phyloP scores from a whole-genome alignment of 768 basidiomycete genomes.

The Omphalotus guepiniiformis region DNA sequence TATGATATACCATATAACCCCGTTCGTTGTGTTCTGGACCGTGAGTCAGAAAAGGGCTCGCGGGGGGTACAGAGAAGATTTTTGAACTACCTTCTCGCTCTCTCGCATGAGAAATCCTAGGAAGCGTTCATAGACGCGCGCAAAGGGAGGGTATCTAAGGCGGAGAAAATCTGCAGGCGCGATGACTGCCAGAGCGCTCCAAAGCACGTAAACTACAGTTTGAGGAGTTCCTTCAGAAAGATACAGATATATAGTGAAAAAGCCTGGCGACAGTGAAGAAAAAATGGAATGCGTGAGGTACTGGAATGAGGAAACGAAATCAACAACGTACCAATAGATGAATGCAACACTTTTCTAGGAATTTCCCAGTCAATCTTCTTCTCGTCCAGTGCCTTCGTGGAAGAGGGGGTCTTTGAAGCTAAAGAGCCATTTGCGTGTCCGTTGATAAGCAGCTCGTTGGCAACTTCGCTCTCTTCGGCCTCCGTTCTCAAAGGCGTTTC shows the following conservation, averaged over 20 bases:
- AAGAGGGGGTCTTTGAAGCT: no score
- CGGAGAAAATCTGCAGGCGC: constrained; percentile 74
- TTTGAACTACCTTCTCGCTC: constrained; percentile 67
- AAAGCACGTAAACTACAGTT: constrained; percentile 57
- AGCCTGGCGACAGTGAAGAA: constrained; percentile 38
- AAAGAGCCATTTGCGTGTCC: no score
- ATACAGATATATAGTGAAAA: constrained; percentile 61
- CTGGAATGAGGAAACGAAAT: no score
- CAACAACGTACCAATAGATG: constrained; percentile 70
- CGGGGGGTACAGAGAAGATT: no score
- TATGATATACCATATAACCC: constrained; percentile 87
- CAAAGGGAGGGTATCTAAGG: constrained; percentile 61
- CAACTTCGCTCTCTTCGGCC: no score
- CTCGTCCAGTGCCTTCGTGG: no score
- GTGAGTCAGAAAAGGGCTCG: no score
- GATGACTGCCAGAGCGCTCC: constrained; percentile 62
- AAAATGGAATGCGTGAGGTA: constrained; percentile 1
- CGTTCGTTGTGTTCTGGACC: constrained; percentile 67
- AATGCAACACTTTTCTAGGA: constrained; percentile 82
- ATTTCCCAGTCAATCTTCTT: constrained; percentile 80
- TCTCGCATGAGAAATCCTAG: constrained; percentile 90
- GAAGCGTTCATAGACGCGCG: constrained; percentile 62
- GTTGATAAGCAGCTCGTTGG: no score
- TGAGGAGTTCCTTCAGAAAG: constrained; percentile 40
- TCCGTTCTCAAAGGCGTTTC: no score